Conservation (phyloP, 2,329 filamentous ascomycete species). For the Fusarium acutatum region DNA sequence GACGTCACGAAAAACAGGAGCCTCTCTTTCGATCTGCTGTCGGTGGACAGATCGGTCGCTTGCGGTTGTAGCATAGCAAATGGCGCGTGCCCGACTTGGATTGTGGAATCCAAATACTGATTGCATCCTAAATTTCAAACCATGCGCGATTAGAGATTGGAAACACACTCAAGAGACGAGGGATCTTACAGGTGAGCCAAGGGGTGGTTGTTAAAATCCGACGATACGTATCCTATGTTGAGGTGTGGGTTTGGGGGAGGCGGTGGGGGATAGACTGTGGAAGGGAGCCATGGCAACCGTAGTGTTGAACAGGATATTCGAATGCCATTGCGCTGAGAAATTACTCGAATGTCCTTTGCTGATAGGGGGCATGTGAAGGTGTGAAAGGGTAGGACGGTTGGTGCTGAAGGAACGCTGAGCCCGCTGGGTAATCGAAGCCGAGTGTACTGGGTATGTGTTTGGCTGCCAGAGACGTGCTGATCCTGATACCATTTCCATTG, state of each 20-base stretch:
- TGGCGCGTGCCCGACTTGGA: conserved; percentile 75
- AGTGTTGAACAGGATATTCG: conserved; percentile 93
- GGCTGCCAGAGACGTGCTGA: conserved; percentile 70
- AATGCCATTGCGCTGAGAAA: conserved; percentile 93
- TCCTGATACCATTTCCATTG: conserved; percentile 91
- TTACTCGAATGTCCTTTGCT: conserved; percentile 89
- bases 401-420: conserved; percentile 83
- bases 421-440: conserved; percentile 77
- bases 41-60: conserved; percentile 91
- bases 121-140: conserved; percentile 73
- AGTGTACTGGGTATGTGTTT: conserved; percentile 66
- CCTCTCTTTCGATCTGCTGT: conserved; percentile 90
- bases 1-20: conserved; percentile 89
- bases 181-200: conserved; percentile 79
- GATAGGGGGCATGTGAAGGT: conserved; percentile 96
- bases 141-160: conserved; percentile 1
- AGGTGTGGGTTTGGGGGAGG: conserved; percentile 81
- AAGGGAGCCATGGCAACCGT: conserved; percentile 84
- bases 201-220: conserved; percentile 98
- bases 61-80: conserved; percentile 93
- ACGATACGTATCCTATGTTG: conserved; percentile 96
- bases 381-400: conserved; percentile 95
- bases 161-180: not conserved
- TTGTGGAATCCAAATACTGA: conserved; percentile 96
- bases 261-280: conserved; percentile 84